Percentiles rank a stretch among this genome's conserved stretches.
Evolutionary conservation across 2,329 filamentous ascomycete genomes (phyloP).

Genomic region (Cercospora zeae-maydis): DNA sequence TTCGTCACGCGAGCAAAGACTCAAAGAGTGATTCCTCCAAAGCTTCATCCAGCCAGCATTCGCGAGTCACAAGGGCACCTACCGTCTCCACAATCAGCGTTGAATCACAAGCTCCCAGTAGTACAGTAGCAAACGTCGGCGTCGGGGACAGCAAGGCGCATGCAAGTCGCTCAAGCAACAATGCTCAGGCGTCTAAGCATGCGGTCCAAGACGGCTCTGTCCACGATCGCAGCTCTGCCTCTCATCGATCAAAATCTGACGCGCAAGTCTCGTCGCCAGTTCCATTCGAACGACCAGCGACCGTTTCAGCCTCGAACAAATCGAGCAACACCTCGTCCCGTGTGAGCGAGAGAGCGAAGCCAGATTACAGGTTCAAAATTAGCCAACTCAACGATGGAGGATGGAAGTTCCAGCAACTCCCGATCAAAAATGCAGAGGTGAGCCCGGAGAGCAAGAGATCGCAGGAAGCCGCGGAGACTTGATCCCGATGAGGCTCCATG

Average conservation of each 20-base stretch:
- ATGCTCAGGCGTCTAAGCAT: background rate
- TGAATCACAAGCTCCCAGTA: background rate
- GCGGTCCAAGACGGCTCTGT: background rate
- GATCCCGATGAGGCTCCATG: background rate
- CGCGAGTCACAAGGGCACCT: background rate
- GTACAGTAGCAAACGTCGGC: background rate
- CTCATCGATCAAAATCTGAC: background rate
- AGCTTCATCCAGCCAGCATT: background rate
- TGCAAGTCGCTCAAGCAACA: background rate
- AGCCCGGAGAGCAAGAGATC: background rate
- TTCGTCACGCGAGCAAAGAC: background rate
- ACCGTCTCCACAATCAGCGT: background rate
- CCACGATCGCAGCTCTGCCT: background rate
- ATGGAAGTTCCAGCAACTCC: background rate
- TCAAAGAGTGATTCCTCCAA: background rate
- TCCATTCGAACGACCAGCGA: background rate
- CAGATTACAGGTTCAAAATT: background rate
- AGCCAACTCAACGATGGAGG: background rate
- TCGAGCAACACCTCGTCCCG: background rate
- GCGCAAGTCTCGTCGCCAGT: background rate
- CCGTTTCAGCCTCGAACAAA: rapidly evolving
- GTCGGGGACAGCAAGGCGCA: background rate
- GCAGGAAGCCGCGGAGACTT: background rate
- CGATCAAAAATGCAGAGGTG: background rate
- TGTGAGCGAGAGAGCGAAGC: background rate